Conservation (phyloP, 2,329 filamentous ascomycete species). For the Bipolaris bicolor region DNA sequence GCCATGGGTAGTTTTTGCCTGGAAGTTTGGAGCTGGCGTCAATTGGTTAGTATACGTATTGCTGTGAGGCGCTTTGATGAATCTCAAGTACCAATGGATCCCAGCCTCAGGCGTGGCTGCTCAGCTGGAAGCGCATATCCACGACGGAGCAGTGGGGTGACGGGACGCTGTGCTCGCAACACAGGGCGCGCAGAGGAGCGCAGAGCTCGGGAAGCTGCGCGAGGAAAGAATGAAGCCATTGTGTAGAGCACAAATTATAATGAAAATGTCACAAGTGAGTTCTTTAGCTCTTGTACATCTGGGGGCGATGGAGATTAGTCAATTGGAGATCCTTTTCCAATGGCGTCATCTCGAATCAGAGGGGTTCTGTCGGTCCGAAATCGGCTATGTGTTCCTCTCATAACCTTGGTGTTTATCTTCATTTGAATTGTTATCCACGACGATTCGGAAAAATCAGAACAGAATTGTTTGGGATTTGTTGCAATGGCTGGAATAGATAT, state of each 20-base stretch:
- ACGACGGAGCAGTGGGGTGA: conserved; percentile 45
- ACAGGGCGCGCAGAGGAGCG: conserved; percentile 34
- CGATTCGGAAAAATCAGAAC: neutral
- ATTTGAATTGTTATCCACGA: neutral
- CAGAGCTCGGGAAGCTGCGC: conserved; percentile 46
- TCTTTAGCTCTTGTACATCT: conserved; percentile 5
- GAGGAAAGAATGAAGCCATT: conserved; percentile 47
- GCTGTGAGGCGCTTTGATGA: neutral
- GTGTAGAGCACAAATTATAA: conserved; percentile 1
- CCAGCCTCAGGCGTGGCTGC: conserved; percentile 53
- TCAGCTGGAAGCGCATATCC: conserved; percentile 46
- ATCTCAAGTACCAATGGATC: conserved; percentile 43
- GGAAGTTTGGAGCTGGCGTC: conserved; percentile 76
- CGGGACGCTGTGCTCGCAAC: conserved; percentile 34
- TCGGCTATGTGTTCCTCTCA: conserved; percentile 3
- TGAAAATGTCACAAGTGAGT: neutral
- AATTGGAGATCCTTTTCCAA: conserved; percentile 11
- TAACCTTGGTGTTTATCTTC: neutral
- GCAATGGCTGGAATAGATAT: too few species aligned
- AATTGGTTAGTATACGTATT: neutral
- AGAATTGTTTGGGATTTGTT: neutral
- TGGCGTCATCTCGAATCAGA: conserved; percentile 21
- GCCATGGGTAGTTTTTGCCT: conserved; percentile 78
- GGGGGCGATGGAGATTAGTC: conserved; percentile 5
- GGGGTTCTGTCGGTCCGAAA: conserved; percentile 10